A percentile compares a stretch with the other conserved stretches of the same genome.
These are phyloP conservation scores for Ophiosphaerella narmari DNA, from an alignment of 2,329 filamentous ascomycete species.

Conservation along the genomic window DNA sequence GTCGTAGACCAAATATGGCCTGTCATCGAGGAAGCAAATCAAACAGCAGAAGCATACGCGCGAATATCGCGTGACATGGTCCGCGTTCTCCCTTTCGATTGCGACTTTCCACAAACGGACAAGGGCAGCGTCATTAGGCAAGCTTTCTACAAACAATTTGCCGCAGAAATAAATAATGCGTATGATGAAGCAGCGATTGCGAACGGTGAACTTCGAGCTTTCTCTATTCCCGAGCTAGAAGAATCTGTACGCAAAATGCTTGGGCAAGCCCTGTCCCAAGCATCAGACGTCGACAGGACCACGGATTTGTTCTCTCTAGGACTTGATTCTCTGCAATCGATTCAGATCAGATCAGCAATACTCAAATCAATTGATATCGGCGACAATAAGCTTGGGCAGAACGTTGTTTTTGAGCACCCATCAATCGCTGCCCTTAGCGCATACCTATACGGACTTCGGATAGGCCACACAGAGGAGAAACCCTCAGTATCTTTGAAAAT, in stretches of 20 bases:
- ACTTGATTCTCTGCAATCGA: conserved; percentile 63
- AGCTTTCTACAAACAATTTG: conserved; percentile 57
- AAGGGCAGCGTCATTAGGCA: conserved; percentile 62
- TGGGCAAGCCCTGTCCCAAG: conserved; percentile 10
- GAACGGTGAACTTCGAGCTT: conserved; percentile 16
- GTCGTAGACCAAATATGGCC: conserved; percentile 57
- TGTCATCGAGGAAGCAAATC: conserved; percentile 57
- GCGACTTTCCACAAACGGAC: conserved; percentile 58
- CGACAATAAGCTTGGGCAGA: conserved; percentile 54
- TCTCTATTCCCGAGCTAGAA: conserved; percentile 36
- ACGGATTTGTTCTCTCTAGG: conserved; percentile 64
- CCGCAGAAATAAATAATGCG: conserved; percentile 51
- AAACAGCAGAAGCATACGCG: conserved; percentile 56
- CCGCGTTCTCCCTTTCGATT: conserved; percentile 52
- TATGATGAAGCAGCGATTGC: conserved; percentile 40
- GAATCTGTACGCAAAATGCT: conserved; percentile 24
- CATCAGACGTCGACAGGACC: conserved; percentile 27
- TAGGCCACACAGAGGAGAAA: conserved; percentile 38
- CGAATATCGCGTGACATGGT: conserved; percentile 61
- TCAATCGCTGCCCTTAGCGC: conserved; percentile 53
- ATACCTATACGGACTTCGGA: conserved; percentile 51
- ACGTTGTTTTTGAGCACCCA: conserved; percentile 63
- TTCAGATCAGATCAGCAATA: conserved; percentile 59
- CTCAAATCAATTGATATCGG: conserved; percentile 56
- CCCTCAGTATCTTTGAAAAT: conserved; percentile 51